phyloP scores from a whole-genome alignment of 371 early-diverging fungal genomes.

The Quaeritorhiza haematococci region DNA sequence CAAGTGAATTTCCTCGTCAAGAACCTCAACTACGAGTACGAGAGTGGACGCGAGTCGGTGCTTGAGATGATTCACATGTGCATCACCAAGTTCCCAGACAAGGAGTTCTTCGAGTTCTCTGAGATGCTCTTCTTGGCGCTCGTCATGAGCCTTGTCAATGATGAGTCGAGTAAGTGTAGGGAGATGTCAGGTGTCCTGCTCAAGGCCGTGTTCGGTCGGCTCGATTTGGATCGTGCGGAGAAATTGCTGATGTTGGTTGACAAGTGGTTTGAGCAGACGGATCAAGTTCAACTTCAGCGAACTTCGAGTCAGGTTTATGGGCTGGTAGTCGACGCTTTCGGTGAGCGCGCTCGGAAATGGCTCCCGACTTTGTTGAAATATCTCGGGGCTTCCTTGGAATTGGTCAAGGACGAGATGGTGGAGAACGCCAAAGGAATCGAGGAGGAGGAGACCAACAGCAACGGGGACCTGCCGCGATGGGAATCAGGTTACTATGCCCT shows the following conservation, averaged over 20 bases:
- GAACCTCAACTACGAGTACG: conserved; percentile 83
- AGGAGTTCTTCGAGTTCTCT: conserved; percentile 63
- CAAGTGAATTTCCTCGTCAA: conserved; percentile 81
- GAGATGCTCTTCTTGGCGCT: conserved; percentile 82
- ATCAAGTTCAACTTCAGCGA: conserved; percentile 25
- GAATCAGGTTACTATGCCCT: conserved; percentile 78
- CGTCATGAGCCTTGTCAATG: conserved; percentile 79
- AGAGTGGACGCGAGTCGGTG: conserved; percentile 83
- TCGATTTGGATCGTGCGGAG: conserved; percentile 3
- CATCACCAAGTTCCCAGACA: conserved; percentile 71
- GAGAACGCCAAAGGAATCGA: conserved; percentile 45
- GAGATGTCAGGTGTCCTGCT: conserved; percentile 78
- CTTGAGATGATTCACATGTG: conserved; percentile 77
- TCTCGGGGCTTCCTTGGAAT: conserved; percentile 46
- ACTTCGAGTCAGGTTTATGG: conserved; percentile 82
- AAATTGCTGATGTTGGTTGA: conserved; percentile 12
- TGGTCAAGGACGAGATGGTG: conserved; percentile 42
- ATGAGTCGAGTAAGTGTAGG: conserved; percentile 84
- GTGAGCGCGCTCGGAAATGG: conserved; percentile 41
- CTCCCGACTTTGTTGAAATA: conserved; percentile 42
- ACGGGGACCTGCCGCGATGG: conserved; percentile 44
- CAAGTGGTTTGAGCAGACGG: conserved; percentile 57
- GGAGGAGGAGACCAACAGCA: conserved; percentile 23
- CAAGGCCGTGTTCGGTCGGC: conserved; percentile 50
- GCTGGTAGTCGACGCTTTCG: conserved; percentile 69